Percentiles rank a stretch among this genome's conserved stretches.
Evolutionary conservation across 441 rosid genomes (phyloP).

Genomic region (Mallotus japonicus): DNA sequence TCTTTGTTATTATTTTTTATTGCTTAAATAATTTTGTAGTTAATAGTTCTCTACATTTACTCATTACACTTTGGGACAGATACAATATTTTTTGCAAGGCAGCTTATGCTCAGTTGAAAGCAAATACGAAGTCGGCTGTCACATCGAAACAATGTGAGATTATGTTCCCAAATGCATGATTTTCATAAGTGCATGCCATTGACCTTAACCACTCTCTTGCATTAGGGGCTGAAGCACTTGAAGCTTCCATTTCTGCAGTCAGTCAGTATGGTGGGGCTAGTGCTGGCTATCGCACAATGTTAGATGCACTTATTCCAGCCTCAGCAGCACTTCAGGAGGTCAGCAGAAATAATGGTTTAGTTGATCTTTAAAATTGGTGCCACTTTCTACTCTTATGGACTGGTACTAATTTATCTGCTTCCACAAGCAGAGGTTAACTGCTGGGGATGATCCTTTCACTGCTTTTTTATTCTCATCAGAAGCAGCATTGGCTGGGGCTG

Average conservation of each 20-base stretch:
- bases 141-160: slow-evolving; percentile 80
- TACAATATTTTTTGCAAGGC: slow-evolving; percentile 85
- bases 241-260: slow-evolving; percentile 77
- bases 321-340: slow-evolving; percentile 83
- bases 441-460: slow-evolving; percentile 63
- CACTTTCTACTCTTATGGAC: slow-evolving; percentile 6
- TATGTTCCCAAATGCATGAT: slow-evolving; percentile 16
- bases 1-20: slow-evolving; percentile 11
- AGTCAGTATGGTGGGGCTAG: slow-evolving; percentile 92
- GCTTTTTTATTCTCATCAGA: slow-evolving; percentile 81
- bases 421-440: slow-evolving; percentile 58
- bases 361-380: slow-evolving; percentile 5
- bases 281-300: slow-evolving; percentile 86
- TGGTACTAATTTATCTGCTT: slow-evolving; percentile 16
- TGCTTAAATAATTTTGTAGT: background rate
- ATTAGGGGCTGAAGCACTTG: slow-evolving; percentile 88
- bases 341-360: slow-evolving; percentile 8
- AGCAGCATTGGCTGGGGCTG: slow-evolving; percentile 87
- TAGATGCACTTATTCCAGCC: slow-evolving; percentile 96
- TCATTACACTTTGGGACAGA: slow-evolving; percentile 37
- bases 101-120: slow-evolving; percentile 75
- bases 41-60: slow-evolving; percentile 10
- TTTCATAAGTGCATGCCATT: slow-evolving; percentile 4
- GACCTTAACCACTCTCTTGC: slow-evolving; percentile 20
- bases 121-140: slow-evolving; percentile 43